Evolutionary conservation across 495 filamentous ascomycete species (phyloP).

Genomic region (Tuber brumale): DNA sequence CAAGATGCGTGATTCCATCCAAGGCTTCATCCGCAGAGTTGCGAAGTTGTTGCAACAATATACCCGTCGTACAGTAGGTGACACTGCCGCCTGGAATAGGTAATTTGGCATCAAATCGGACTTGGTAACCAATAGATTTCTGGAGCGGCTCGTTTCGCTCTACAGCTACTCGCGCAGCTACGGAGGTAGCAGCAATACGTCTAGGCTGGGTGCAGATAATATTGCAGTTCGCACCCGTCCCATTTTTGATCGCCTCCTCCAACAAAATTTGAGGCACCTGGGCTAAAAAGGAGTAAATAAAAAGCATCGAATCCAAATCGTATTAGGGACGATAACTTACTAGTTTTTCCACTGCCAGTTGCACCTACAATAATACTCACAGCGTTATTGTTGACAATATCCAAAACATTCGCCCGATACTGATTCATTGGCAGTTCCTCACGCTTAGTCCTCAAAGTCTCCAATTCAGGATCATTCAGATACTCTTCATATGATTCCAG

Average conservation of each 20-base stretch:
- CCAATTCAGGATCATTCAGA: constrained; percentile 39
- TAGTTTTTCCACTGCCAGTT: constrained; percentile 58
- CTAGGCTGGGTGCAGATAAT: constrained; percentile 57
- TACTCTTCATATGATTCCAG: constrained; percentile 40
- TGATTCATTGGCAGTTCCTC: constrained; percentile 50
- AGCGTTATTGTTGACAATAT: constrained; percentile 48
- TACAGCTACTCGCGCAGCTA: constrained; percentile 52
- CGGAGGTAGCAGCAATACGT: constrained; percentile 52
- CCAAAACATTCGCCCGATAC: constrained; percentile 45
- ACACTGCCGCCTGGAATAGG: constrained; percentile 47
- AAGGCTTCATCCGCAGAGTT: constrained; percentile 45
- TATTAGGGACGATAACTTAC: constrained; percentile 27
- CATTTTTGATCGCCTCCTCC: constrained; percentile 48
- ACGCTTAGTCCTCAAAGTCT: constrained; percentile 43
- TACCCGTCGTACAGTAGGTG: constrained; percentile 56
- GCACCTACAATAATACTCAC: constrained; percentile 54
- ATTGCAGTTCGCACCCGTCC: constrained; percentile 47
- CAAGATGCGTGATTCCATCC: constrained; percentile 49
- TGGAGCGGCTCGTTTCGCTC: constrained; percentile 51
- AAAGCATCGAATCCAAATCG: not conserved
- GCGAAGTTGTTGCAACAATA: constrained; percentile 51
- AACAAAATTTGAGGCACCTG: constrained; percentile 57
- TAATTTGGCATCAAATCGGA: constrained; percentile 49
- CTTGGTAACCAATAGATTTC: constrained; percentile 51
- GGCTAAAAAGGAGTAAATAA: constrained; percentile 37